A percentile compares a stretch with the other conserved stretches of the same genome.
Evolutionary conservation across 805 yeast species (phyloP).

Genomic region (Jamesozyma rosinii): DNA sequence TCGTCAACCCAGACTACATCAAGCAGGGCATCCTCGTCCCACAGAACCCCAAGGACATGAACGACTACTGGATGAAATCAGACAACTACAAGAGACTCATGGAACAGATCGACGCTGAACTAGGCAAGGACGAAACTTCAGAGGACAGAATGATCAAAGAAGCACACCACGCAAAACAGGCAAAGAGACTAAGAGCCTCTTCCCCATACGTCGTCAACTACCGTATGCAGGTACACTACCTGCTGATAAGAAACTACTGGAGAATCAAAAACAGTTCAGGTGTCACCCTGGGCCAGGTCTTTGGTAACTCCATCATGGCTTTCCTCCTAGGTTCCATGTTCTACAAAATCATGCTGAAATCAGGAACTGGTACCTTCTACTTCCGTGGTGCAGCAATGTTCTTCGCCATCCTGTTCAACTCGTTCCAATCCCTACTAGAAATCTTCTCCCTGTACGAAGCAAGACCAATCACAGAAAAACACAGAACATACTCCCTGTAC

Average conservation of each 20-base stretch:
- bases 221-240: conserved; percentile 39
- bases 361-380: conserved; percentile 38
- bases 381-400: conserved; percentile 53
- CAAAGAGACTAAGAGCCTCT: conserved; percentile 34
- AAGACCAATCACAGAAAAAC: conserved; percentile 51
- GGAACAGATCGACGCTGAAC: conserved; percentile 35
- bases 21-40: conserved; percentile 43
- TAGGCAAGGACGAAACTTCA: not conserved
- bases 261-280: conserved; percentile 40
- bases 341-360: conserved; percentile 10
- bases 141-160: conserved; percentile 11
- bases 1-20: conserved; percentile 33
- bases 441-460: conserved; percentile 43
- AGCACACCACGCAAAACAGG: conserved; percentile 41
- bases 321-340: conserved; percentile 38
- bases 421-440: conserved; percentile 50
- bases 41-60: conserved; percentile 43
- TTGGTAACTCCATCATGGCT: conserved; percentile 42
- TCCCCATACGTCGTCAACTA: conserved; percentile 44
- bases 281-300: conserved; percentile 32
- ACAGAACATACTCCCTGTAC: conserved; percentile 46
- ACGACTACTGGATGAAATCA: conserved; percentile 40
- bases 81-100: conserved; percentile 34
- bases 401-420: conserved; percentile 51
- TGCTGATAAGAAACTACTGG: conserved; percentile 37